Evolutionary conservation across 2,329 filamentous ascomycete species (phyloP).

Genomic region (Furcasterigmium furcatum): DNA sequence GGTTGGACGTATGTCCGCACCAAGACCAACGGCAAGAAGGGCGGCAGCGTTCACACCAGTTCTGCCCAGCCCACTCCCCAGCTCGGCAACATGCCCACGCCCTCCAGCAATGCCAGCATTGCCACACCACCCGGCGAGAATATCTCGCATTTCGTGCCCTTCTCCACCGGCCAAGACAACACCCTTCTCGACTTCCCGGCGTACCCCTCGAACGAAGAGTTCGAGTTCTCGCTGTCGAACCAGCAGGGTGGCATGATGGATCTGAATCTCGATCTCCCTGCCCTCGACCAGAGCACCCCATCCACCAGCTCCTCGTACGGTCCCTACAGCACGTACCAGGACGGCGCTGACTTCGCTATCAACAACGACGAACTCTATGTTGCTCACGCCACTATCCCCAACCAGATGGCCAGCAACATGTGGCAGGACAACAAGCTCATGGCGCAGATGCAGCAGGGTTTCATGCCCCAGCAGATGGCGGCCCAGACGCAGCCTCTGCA

Average conservation of each 20-base stretch:
- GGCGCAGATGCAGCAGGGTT: conserved; percentile 5
- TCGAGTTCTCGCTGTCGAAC: conserved; percentile 28
- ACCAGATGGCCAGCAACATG: conserved; percentile 47
- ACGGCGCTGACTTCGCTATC: conserved; percentile 58
- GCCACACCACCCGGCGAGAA: conserved; percentile 56
- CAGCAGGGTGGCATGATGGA: conserved; percentile 31
- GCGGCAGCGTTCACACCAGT: conserved; percentile 38
- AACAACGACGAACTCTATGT: conserved; percentile 62
- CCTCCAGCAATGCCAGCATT: conserved; percentile 54
- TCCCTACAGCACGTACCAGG: conserved; percentile 56
- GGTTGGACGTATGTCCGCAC: conserved; percentile 87
- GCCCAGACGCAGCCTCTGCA: conserved; percentile 45
- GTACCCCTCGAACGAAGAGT: conserved; percentile 45
- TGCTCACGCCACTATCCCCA: conserved; percentile 53
- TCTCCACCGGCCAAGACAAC: conserved; percentile 11
- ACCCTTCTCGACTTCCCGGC: conserved; percentile 43
- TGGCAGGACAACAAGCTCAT: conserved; percentile 12
- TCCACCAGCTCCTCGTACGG: conserved; percentile 36
- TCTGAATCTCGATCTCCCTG: conserved; percentile 33
- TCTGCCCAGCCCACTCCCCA: conserved; percentile 53
- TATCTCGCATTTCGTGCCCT: conserved; percentile 22
- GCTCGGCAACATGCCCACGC: conserved; percentile 60
- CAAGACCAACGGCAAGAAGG: conserved; percentile 74
- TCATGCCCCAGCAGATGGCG: conserved; percentile 20
- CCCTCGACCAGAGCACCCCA: conserved; percentile 49